phyloP scores from a whole-genome alignment of 2,329 filamentous ascomycete genomes.

The Diaporthe helianthi region DNA sequence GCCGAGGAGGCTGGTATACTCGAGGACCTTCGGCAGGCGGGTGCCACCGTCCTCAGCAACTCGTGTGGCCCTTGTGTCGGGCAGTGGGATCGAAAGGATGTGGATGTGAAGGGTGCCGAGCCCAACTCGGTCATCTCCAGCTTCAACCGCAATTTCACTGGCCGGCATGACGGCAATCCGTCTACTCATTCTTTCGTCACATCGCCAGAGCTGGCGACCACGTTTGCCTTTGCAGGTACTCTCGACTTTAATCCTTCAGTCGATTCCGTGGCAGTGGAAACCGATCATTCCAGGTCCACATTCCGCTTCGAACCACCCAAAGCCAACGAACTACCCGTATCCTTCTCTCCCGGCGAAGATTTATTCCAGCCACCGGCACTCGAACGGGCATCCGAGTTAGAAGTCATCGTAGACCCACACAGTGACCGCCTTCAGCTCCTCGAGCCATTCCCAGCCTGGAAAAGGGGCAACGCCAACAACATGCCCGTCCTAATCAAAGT shows the following conservation, averaged over 20 bases:
- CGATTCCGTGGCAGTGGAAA: conserved; percentile 31
- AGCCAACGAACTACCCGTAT: conserved; percentile 39
- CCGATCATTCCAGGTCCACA: neutral
- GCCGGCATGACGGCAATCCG: conserved; percentile 95
- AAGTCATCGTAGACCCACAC: conserved; percentile 40
- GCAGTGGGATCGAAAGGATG: conserved; percentile 93
- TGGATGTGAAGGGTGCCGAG: conserved; percentile 54
- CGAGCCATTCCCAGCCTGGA: conserved; percentile 41
- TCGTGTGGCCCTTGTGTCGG: conserved; percentile 94
- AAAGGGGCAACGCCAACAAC: conserved; percentile 36
- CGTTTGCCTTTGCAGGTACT: conserved; percentile 89
- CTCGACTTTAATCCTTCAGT: conserved; percentile 83
- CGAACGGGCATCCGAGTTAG: conserved; percentile 35
- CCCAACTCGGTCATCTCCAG: conserved; percentile 94
- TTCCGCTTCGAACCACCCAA: conserved; percentile 42
- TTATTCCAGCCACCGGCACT: conserved; percentile 40
- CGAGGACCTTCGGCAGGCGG: conserved; percentile 82
- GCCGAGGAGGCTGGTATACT: conserved; percentile 89
- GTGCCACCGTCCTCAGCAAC: conserved; percentile 90
- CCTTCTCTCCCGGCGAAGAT: conserved; percentile 39
- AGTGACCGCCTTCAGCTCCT: conserved; percentile 44
- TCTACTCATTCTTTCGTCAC: conserved; percentile 99
- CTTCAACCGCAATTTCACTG: conserved; percentile 98
- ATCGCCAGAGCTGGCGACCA: conserved; percentile 94
- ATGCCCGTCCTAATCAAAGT: conserved; percentile 45